A percentile compares a stretch with the other conserved stretches of the same genome.
Evolutionary conservation across 2,329 filamentous ascomycete species (phyloP).

Genomic region (Salinomyces thailandicus): DNA sequence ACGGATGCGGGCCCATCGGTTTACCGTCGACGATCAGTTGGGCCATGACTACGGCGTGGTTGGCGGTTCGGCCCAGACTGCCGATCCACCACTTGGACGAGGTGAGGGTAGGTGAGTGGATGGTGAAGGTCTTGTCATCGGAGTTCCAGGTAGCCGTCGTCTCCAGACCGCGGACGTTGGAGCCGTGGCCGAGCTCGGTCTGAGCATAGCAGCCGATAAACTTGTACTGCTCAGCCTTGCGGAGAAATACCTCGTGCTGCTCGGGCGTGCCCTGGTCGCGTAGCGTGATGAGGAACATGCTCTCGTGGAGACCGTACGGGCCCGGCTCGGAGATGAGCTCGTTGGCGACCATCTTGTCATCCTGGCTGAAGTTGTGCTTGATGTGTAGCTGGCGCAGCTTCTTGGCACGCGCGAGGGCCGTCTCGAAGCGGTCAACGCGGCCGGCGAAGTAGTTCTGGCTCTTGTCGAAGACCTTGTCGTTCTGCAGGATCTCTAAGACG

Average conservation of each 20-base stretch:
- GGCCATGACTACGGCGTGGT: slow-evolving; percentile 69
- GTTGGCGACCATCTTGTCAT: slow-evolving; percentile 55
- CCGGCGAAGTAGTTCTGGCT: slow-evolving; percentile 66
- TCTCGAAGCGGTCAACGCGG: slow-evolving; percentile 57
- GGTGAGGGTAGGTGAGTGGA: slow-evolving; percentile 64
- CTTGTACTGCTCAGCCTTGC: slow-evolving; percentile 57
- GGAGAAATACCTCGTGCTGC: slow-evolving; percentile 63
- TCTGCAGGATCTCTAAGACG: slow-evolving; percentile 54
- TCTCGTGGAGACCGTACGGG: slow-evolving; percentile 62
- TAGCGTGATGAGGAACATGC: slow-evolving; percentile 61
- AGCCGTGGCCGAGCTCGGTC: slow-evolving; percentile 69
- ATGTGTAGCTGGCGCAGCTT: slow-evolving; percentile 54
- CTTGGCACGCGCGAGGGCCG: slow-evolving; percentile 60
- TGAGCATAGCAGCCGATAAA: slow-evolving; percentile 72
- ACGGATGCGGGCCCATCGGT: slow-evolving; percentile 63
- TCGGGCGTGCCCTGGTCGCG: slow-evolving; percentile 61
- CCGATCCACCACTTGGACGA: slow-evolving; percentile 82
- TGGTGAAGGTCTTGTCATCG: slow-evolving; percentile 61
- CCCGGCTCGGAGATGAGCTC: slow-evolving; percentile 63
- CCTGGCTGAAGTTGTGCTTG: slow-evolving; percentile 55
- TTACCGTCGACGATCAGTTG: slow-evolving; percentile 61
- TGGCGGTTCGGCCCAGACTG: slow-evolving; percentile 63
- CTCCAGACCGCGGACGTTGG: slow-evolving; percentile 63
- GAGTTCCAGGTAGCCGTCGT: slow-evolving; percentile 65
- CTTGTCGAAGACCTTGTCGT: slow-evolving; percentile 66